phyloP scores from a whole-genome alignment of 371 early-diverging fungal species.

The Syncephalis plumigaleata region DNA sequence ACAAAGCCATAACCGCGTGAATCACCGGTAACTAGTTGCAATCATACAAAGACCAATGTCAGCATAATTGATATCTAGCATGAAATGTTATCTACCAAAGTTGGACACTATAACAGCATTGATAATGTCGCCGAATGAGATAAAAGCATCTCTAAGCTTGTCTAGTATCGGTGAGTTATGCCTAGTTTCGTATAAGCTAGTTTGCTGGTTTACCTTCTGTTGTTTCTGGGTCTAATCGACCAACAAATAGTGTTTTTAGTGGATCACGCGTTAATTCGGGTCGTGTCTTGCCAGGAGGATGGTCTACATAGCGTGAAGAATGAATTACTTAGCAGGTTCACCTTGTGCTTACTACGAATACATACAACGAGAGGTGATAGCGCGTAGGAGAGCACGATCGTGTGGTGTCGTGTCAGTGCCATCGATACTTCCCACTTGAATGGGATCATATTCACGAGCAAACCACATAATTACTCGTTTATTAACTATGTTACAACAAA shows the following conservation, averaged over 20 bases:
- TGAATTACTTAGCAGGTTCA: no score
- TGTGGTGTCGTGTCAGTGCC: constrained; percentile 27
- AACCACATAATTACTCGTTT: constrained; percentile 21
- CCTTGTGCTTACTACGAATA: no score
- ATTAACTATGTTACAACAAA: background rate
- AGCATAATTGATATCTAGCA: background rate
- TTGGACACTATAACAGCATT: constrained; percentile 14
- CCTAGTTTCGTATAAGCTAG: background rate
- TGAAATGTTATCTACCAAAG: constrained; percentile 13
- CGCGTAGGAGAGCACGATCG: constrained; percentile 28
- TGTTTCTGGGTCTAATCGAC: constrained; percentile 22
- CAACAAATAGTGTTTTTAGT: constrained; percentile 27
- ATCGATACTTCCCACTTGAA: constrained; percentile 34
- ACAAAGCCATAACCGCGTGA: constrained; percentile 35
- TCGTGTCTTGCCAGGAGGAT: constrained; percentile 1
- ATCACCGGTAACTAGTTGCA: constrained; percentile 27
- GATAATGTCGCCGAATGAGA: constrained; percentile 17
- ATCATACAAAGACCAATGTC: background rate
- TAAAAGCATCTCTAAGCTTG: constrained; percentile 13
- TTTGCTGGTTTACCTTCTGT: constrained; percentile 16
- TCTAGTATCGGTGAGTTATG: constrained; percentile 3
- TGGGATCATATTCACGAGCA: constrained; percentile 26
- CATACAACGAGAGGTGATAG: constrained; percentile 15
- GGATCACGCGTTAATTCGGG: constrained; percentile 15
- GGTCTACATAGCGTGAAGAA: no score